phyloP scores from a whole-genome alignment of 148 eudicot genomes.

The Tetragonia tetragonoides region DNA sequence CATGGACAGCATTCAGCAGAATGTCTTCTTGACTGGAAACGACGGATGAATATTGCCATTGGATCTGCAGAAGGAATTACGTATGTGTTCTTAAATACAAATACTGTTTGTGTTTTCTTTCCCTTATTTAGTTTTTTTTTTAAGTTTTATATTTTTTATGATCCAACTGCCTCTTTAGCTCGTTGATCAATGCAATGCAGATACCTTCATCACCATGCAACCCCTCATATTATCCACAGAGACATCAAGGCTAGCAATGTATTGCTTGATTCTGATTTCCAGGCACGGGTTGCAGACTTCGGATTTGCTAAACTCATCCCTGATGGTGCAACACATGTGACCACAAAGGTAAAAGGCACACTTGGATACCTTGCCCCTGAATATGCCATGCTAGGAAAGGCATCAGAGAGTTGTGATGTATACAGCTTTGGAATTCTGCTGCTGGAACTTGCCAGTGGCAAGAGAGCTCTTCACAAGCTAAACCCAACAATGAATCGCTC shows the following conservation, averaged over 20 bases:
- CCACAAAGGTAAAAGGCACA: constrained; percentile 66
- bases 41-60: constrained; percentile 76
- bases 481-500: constrained; percentile 36
- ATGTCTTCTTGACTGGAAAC: constrained; percentile 78
- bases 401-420: constrained; percentile 79
- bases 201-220: constrained; percentile 80
- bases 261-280: constrained; percentile 67
- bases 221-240: constrained; percentile 91
- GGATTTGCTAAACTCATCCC: constrained; percentile 80
- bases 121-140: not conserved
- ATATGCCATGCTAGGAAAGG: constrained; percentile 73
- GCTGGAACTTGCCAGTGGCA: constrained; percentile 81
- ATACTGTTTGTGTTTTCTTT: not conserved
- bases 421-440: constrained; percentile 89
- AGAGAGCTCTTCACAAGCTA: constrained; percentile 66
- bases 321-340: constrained; percentile 70
- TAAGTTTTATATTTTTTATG: not conserved
- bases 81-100: constrained; percentile 40
- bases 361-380: constrained; percentile 87
- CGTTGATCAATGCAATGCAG: constrained; percentile 33
- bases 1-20: constrained; percentile 87
- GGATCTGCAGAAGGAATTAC: constrained; percentile 88
- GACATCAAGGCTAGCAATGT: constrained; percentile 93
- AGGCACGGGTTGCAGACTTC: constrained; percentile 80
- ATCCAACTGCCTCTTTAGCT: not conserved